Percentiles rank a stretch among this genome's conserved stretches.
Evolutionary conservation across 805 yeast genomes (phyloP).

Genomic region (Ogataea ramenticola): DNA sequence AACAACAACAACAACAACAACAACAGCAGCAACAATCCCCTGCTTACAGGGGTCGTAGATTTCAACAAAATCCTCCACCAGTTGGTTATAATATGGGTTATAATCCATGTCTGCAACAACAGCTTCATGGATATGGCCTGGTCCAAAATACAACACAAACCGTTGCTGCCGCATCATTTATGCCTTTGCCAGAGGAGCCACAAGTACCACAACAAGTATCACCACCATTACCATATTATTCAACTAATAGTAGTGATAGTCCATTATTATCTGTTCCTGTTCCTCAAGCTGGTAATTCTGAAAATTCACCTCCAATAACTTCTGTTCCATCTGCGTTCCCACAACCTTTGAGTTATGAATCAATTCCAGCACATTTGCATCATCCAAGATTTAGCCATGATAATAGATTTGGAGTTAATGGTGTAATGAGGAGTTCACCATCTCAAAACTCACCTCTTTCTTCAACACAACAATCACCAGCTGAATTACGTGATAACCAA

Average conservation of each 20-base stretch:
- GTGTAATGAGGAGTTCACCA: slow-evolving; percentile 14
- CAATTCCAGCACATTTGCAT: neutral
- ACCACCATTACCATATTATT: neutral
- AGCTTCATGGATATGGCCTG: no score
- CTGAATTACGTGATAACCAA: slow-evolving; percentile 12
- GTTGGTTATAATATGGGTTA: no score
- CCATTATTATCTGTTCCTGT: neutral
- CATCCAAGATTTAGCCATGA: neutral
- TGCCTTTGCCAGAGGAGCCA: no score
- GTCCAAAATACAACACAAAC: neutral
- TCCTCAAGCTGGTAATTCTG: neutral
- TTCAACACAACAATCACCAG: slow-evolving; percentile 11
- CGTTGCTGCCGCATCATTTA: neutral
- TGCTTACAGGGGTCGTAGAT: no score
- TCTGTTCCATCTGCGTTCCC: neutral
- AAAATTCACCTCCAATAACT: neutral
- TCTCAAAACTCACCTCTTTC: slow-evolving; percentile 6
- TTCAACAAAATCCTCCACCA: no score
- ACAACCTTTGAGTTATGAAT: no score
- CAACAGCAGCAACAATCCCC: slow-evolving; percentile 2
- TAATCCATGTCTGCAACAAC: slow-evolving; percentile 2
- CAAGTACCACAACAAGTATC: neutral
- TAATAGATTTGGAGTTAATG: slow-evolving; percentile 4
- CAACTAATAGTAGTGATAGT: no score
- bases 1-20: neutral